Evolutionary conservation across 306 rosid species (phyloP), one percentile per base, ranked within the genome.

Genomic region (Argentina anserina): DNA sequence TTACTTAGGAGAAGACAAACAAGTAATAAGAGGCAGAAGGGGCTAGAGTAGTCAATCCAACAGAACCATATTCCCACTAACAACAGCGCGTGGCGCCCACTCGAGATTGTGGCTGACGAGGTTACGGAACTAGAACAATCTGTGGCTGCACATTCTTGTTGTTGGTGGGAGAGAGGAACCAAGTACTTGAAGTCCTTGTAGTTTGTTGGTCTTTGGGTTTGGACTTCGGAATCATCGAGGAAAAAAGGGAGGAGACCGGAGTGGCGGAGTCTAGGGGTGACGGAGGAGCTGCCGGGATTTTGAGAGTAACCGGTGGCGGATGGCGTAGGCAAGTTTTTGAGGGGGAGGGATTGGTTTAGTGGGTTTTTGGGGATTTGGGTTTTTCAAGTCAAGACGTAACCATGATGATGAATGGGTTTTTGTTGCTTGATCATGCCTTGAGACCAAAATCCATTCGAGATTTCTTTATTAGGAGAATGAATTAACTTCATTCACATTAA

Each of bases 111-210:
- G 25, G 14, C 18, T 33, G 64, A 55, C 6, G 41, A 59, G 40
- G 26, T 70, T 67, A 85, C 96, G 90, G 87, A 85, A 90, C 84
- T 87, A 77, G 87, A 84, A 87, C 85, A 75, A 90, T 85, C 90
- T 65, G 64, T 40, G 85, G 85, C 78, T 52, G 49, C 20, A 45
- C 41, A 36, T 80, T 46, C 80, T 40, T 63, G 43, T 3, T 15
- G 1, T 12, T 55, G 33, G 14, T 10, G 15, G 28, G 6, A 52
- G 80, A n/a, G 83, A 29, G 49, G 33, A 46, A 29, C 25, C 28
- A 33, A 34, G 33, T 56, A 5, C 5, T 56, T 56, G 36, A 56
- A 25, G 0, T 36, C 26, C 62, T 56, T 26, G 34, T 25, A 55
- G 33, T 56, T 56, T 21, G 61, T 25, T 56, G 36, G 13, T 11